Percentiles rank a stretch among this genome's conserved stretches.
Evolutionary conservation across 768 basidiomycete genomes (phyloP).

Genomic region (Phylloporus rhodoxanthus): DNA sequence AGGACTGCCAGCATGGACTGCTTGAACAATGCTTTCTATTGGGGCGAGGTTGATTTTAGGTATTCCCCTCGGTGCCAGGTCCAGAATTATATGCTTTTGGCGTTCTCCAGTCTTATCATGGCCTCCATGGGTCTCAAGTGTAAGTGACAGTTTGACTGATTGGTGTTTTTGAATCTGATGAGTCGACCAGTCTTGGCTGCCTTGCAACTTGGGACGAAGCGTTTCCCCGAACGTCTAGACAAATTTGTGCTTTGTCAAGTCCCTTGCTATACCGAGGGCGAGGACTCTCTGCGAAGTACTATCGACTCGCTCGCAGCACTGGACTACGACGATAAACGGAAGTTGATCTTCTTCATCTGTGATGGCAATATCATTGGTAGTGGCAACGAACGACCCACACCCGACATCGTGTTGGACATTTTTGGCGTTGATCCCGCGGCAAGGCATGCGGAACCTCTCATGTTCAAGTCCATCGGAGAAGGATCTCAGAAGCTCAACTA

Average conservation of each 20-base stretch:
- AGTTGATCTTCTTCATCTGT: constrained; percentile 60
- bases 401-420: constrained; percentile 61
- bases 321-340: constrained; percentile 67
- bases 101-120: constrained; percentile 50
- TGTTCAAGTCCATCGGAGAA: constrained; percentile 66
- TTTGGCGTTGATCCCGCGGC: constrained; percentile 61
- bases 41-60: constrained; percentile 55
- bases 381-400: constrained; percentile 63
- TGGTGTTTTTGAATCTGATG: constrained; percentile 7
- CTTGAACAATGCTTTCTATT: constrained; percentile 55
- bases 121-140: constrained; percentile 54
- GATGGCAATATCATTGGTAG: constrained; percentile 69
- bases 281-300: constrained; percentile 62
- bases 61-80: constrained; percentile 51
- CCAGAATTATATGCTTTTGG: constrained; percentile 55
- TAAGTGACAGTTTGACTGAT: constrained; percentile 30
- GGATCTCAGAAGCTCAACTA: constrained; percentile 65
- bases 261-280: constrained; percentile 68
- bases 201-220: constrained; percentile 53
- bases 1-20: constrained; percentile 43
- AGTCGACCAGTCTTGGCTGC: constrained; percentile 51
- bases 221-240: constrained; percentile 59
- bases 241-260: constrained; percentile 67
- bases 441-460: constrained; percentile 56
- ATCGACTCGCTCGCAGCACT: constrained; percentile 61